Evolutionary conservation across 192 early-diverging fungal genomes (phyloP).

Genomic region (Backusella circina): DNA sequence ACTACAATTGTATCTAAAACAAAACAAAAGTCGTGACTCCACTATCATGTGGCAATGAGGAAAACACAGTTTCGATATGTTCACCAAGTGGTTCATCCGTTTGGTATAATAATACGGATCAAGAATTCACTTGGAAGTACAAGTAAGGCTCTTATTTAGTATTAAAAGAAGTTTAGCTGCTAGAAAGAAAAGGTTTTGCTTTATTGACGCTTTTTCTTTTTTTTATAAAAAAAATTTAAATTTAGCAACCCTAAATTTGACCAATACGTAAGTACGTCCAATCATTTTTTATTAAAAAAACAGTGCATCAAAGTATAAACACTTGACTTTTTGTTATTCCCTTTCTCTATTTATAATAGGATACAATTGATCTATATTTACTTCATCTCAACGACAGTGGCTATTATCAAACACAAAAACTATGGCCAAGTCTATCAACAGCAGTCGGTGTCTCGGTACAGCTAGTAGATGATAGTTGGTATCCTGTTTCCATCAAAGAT

Average conservation of each 20-base stretch:
- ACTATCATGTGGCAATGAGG: neutral
- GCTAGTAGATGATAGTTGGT: conserved; percentile 28
- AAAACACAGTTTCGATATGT: conserved; percentile 23
- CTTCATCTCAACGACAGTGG: neutral
- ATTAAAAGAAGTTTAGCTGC: neutral
- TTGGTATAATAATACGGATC: conserved; percentile 28
- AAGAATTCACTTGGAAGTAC: conserved; percentile 33
- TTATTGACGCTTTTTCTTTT: neutral
- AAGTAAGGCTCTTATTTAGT: conserved; percentile 17
- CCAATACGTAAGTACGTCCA: conserved; percentile 9
- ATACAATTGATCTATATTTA: conserved; percentile 1
- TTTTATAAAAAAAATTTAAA: neutral
- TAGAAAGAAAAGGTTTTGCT: neutral
- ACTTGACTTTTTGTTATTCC: neutral
- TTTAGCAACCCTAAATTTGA: conserved; percentile 18
- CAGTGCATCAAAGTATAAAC: neutral
- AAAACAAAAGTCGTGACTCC: conserved; percentile 16
- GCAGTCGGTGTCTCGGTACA: conserved; percentile 8
- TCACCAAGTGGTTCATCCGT: conserved; percentile 12
- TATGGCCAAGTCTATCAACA: neutral
- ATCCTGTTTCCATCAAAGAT: neutral
- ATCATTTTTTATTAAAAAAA: neutral
- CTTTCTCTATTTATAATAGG: neutral
- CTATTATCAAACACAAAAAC: conserved; percentile 18
- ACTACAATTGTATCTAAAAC: neutral